Evolutionary conservation across 441 rosid species (phyloP), one percentile per base, ranked within the genome.

Genomic region (Capsella rubella): DNA sequence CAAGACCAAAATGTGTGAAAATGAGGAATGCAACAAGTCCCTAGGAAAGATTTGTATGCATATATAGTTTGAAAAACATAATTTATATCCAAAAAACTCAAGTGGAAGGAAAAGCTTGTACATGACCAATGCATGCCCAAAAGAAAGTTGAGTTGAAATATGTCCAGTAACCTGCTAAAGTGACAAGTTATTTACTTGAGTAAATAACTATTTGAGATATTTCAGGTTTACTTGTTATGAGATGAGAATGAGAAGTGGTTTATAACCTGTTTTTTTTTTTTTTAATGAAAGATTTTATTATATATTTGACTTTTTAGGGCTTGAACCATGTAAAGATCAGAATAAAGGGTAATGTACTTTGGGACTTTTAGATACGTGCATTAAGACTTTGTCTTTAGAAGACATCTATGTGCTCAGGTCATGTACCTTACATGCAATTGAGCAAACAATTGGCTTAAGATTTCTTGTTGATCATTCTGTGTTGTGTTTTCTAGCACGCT

Each of bases 121-220:
- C 70, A 43, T 61, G 79, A 75, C 79, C 63, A 67, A 75, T 72
- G 74, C 79, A 43, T 75, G 74, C 61, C 63, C 25, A 31, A 59
- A 32, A 21, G 12, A 52, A n/a, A 10, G 52, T 46, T 55, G 70
- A 46, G 65, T 71, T 54, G 60, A 54, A 47, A 46, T 75, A 43
- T 74, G 43, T 60, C 62, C 68, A 50, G 21, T 40, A 54, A 67
- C 61, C 45, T 45, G 13, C 69, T 27, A 67, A 52, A 7, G 67
- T 49, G 39, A 14, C 43, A 21, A 6, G 5, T 14, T 66, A 12
- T 54, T 12, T 13, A 13, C 2, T 43, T 53, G 4, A 50, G 10
- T 29, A 34, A 6, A 8, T 64, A 67, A 59, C 15, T 52, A 59
- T 51, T 32, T 60, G 46, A 53, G 51, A 60, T 4, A 21, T 39